A percentile compares a stretch with the other conserved stretches of the same genome.
These are phyloP conservation scores for Pseudocercospora cruenta DNA, from an alignment of 2,329 filamentous ascomycete species.

Conservation along the genomic window DNA sequence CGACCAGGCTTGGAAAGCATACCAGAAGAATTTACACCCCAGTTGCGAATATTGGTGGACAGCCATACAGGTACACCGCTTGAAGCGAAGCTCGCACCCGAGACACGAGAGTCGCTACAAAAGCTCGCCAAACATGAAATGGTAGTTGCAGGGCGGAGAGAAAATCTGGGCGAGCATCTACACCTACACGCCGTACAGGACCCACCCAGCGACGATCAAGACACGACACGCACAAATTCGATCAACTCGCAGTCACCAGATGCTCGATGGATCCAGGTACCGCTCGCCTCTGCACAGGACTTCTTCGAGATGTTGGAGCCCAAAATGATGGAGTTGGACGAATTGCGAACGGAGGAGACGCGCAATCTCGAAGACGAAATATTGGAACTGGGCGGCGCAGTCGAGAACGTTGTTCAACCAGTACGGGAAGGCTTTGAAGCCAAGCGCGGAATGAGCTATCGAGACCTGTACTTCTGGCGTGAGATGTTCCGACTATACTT, in stretches of 20 bases:
- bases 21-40: conserved; percentile 61
- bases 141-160: conserved; percentile 42
- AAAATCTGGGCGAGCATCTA: conserved; percentile 24
- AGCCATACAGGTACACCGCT: conserved; percentile 68
- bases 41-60: conserved; percentile 71
- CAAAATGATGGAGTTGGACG: conserved; percentile 71
- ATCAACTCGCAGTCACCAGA: conserved; percentile 16
- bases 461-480: conserved; percentile 74
- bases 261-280: conserved; percentile 65
- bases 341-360: conserved; percentile 69
- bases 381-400: conserved; percentile 63
- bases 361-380: conserved; percentile 67
- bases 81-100: conserved; percentile 68
- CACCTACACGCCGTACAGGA: conserved; percentile 17
- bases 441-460: conserved; percentile 38
- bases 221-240: not conserved
- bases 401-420: conserved; percentile 68
- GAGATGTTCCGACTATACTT: conserved; percentile 81
- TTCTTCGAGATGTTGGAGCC: conserved; percentile 78
- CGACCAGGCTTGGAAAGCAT: conserved; percentile 30
- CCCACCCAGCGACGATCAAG: conserved; percentile 6
- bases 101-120: conserved; percentile 67
- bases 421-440: conserved; percentile 54
- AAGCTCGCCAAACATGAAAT: conserved; percentile 58
- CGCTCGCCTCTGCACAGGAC: conserved; percentile 73